A percentile compares a stretch with the other conserved stretches of the same genome.
Conservation (phyloP, 768 basidiomycete genomes). For the Boletus insuetus region DNA sequence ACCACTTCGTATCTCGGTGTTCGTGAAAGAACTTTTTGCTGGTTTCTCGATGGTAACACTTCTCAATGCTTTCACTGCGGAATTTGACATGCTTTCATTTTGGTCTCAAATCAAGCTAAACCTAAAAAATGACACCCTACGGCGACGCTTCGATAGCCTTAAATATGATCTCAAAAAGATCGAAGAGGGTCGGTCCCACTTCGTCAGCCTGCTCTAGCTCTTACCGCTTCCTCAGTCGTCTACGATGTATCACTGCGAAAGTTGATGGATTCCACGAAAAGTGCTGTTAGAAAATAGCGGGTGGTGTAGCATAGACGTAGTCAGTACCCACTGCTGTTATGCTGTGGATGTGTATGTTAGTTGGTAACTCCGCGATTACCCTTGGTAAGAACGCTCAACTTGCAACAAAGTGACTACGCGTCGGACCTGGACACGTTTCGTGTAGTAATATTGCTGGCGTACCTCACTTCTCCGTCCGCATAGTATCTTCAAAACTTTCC, state of each 20-base stretch:
- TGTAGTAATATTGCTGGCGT: constrained; percentile 2
- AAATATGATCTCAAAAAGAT: constrained; percentile 90
- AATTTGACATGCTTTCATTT: constrained; percentile 3
- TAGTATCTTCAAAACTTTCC: not conserved
- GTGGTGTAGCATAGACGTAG: not conserved
- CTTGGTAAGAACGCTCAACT: constrained; percentile 10
- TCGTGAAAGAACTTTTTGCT: constrained; percentile 79
- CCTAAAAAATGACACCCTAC: constrained; percentile 74
- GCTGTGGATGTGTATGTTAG: not conserved
- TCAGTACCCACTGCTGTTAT: not conserved
- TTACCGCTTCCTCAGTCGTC: constrained; percentile 50
- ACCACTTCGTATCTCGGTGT: constrained; percentile 71
- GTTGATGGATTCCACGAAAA: constrained; percentile 38
- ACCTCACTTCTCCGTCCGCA: constrained; percentile 1
- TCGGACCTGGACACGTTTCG: not conserved
- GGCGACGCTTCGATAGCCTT: constrained; percentile 74
- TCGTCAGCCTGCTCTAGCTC: not conserved
- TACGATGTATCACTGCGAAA: constrained; percentile 82
- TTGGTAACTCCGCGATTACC: constrained; percentile 20
- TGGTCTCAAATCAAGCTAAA: constrained; percentile 53
- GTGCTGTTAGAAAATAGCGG: not conserved
- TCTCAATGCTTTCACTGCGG: not conserved
- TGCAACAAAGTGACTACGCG: constrained; percentile 4
- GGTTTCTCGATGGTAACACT: constrained; percentile 73
- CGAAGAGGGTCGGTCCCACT: constrained; percentile 64